Evolutionary conservation across 176 grass and related monocot genomes (phyloP), one percentile per base, ranked within the genome.

Genomic region (Phoenix dactylifera): DNA sequence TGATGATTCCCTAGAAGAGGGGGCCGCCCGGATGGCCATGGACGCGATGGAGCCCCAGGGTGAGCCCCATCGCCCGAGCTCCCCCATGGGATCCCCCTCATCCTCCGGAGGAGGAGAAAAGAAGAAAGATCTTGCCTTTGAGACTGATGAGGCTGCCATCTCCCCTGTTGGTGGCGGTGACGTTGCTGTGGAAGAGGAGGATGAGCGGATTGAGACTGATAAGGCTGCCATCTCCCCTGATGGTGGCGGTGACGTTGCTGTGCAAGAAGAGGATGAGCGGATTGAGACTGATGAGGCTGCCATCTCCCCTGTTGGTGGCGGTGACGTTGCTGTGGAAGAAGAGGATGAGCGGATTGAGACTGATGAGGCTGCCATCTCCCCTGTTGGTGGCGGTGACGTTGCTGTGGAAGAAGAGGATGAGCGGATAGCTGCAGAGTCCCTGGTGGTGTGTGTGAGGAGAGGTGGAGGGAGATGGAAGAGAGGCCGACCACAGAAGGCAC

Each of bases 401-500:
- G 35, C 5, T 39, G 52, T 60, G 48, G 67, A 81, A 58, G 75
- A 84, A 69, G 76, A 74, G 51, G 79, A 59, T 53, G 72, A 10
- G 0, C 79, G 70, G 53, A 74, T 62, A 12, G 35, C 35, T 0
- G 66, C 81, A 1, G 67, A 39, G 7, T 39, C 9, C 35, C 7
- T 71, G 0, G 74, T 76, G 22, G 55, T 64, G 24, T 24, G 63
- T 64, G 17, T 18, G 24, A 88, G 62, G 77, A 90, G 72, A 76
- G 81, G 71, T 35, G 74, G 86, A 51, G 79, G 66, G 32, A 77
- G 72, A 39, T 68, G 64, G 57, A 98, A 98, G 74, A 76, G 85
- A 76, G 84, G 85, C n/a, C 84, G 76, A 54, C 75, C 72, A 83
- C 71, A 79, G 18, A 90, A 82, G 49, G 60, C 62, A 59, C 87